Evolutionary conservation across 306 rosid genomes (phyloP).

Genomic region (Argentina anserina): DNA sequence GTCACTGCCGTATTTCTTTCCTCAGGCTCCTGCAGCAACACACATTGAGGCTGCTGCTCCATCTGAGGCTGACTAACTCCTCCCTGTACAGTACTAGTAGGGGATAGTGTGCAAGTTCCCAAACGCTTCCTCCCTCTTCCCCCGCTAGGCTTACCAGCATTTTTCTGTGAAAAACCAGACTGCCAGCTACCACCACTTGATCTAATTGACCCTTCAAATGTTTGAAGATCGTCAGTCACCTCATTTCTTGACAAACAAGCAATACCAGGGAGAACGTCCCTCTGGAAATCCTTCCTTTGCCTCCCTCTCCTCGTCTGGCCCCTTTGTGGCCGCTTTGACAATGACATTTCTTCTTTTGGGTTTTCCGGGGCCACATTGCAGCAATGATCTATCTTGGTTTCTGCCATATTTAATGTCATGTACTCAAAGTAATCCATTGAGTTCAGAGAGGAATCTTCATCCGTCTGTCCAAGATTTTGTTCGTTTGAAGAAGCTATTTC

Average conservation of each 20-base stretch:
- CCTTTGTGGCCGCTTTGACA: constrained; percentile 51
- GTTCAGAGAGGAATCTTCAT: constrained; percentile 29
- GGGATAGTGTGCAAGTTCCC: constrained; percentile 28
- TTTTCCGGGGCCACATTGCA: constrained; percentile 57
- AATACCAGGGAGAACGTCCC: constrained; percentile 82
- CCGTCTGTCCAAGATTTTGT: constrained; percentile 22
- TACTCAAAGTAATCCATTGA: constrained; percentile 61
- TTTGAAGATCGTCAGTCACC: constrained; percentile 87
- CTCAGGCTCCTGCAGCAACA: constrained; percentile 56
- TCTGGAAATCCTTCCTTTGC: constrained; percentile 81
- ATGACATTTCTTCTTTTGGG: constrained; percentile 48
- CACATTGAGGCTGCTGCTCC: constrained; percentile 46
- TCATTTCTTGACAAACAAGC: constrained; percentile 74
- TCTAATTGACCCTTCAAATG: constrained; percentile 77
- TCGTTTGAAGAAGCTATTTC: constrained; percentile 47
- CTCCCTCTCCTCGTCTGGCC: constrained; percentile 74
- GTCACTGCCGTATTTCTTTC: constrained; percentile 66
- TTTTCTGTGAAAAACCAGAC: constrained; percentile 60
- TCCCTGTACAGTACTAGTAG: constrained; percentile 31
- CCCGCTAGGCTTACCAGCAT: constrained; percentile 51
- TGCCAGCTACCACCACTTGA: constrained; percentile 71
- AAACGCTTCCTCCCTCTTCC: constrained; percentile 68
- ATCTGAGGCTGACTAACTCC: constrained; percentile 40
- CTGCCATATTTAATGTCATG: constrained; percentile 62
- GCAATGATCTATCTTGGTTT: constrained; percentile 55